Conservation (phyloP, 306 rosid genomes). For the Trichosanthes truncata region DNA sequence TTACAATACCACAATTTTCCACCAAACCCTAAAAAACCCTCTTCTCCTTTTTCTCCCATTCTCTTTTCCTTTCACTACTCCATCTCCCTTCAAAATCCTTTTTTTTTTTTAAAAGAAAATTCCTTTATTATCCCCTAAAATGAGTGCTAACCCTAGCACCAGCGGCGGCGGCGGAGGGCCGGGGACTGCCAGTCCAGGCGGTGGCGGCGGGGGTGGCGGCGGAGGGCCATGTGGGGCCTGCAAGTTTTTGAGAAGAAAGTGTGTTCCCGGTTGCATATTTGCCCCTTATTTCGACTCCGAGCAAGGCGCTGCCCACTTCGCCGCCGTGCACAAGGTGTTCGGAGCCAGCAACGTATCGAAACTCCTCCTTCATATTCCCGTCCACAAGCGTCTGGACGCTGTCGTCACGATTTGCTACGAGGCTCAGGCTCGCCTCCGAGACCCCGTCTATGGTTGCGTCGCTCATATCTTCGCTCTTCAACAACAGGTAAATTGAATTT, state of each 20-base stretch:
- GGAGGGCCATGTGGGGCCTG: slow-evolving; percentile 94
- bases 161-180: slow-evolving; percentile 12
- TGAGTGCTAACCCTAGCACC: slow-evolving; percentile 50
- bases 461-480: slow-evolving; percentile 86
- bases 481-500: slow-evolving; percentile 47
- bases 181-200: not conserved
- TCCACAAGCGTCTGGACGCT: slow-evolving; percentile 66
- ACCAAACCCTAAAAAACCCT: slow-evolving; percentile 37
- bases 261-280: slow-evolving; percentile 66
- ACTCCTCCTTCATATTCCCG: slow-evolving; percentile 64
- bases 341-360: slow-evolving; percentile 97
- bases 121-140: not conserved
- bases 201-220: slow-evolving; percentile 12
- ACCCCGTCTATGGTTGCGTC: slow-evolving; percentile 91
- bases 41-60: not conserved
- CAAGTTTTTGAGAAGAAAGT: slow-evolving; percentile 78
- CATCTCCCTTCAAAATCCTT: not conserved
- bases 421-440: slow-evolving; percentile 82
- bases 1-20: slow-evolving; percentile 14
- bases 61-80: not conserved
- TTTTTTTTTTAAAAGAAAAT: not conserved
- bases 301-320: slow-evolving; percentile 81
- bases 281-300: slow-evolving; percentile 94
- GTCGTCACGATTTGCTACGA: slow-evolving; percentile 84
- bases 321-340: slow-evolving; percentile 88